A percentile compares a stretch with the other conserved stretches of the same genome.
Conservation (phyloP, 495 filamentous ascomycete species). For the Hyaloscypha variabilis region DNA sequence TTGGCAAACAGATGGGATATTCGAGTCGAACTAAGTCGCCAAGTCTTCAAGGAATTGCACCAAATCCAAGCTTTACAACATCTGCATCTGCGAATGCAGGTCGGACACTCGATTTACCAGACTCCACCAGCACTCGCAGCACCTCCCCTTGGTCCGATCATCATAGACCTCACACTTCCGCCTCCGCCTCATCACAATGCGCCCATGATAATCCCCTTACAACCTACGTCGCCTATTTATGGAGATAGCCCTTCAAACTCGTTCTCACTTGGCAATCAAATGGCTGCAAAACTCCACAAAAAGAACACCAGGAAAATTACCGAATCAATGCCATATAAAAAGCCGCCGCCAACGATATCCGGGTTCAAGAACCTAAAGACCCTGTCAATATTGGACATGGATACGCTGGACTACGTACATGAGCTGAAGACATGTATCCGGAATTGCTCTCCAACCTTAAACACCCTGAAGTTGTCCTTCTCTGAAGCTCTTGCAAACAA, state of each 20-base stretch:
- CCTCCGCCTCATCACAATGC: not conserved
- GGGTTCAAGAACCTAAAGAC: constrained; percentile 57
- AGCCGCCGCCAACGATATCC: constrained; percentile 51
- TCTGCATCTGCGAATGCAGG: constrained; percentile 60
- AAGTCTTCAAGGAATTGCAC: constrained; percentile 59
- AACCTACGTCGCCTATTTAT: not conserved
- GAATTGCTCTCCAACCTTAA: constrained; percentile 51
- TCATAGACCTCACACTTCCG: not conserved
- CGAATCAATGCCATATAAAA: constrained; percentile 9
- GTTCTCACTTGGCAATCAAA: constrained; percentile 6
- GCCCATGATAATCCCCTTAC: not conserved
- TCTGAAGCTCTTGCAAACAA: constrained; percentile 51
- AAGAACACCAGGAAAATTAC: constrained; percentile 7
- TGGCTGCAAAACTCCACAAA: not conserved
- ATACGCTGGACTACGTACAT: constrained; percentile 52
- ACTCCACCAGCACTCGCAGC: constrained; percentile 36
- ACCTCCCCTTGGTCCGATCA: not conserved
- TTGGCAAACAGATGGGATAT: constrained; percentile 56
- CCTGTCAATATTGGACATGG: constrained; percentile 59
- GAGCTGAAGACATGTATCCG: constrained; percentile 57
- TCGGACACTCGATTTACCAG: constrained; percentile 50
- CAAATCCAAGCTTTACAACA: constrained; percentile 51
- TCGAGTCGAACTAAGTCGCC: constrained; percentile 59
- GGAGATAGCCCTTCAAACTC: not conserved
- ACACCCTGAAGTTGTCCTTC: constrained; percentile 58